These are phyloP conservation scores for Corrigiola litoralis DNA, from an alignment of 179 eudicot genomes.

Conservation along the genomic window DNA sequence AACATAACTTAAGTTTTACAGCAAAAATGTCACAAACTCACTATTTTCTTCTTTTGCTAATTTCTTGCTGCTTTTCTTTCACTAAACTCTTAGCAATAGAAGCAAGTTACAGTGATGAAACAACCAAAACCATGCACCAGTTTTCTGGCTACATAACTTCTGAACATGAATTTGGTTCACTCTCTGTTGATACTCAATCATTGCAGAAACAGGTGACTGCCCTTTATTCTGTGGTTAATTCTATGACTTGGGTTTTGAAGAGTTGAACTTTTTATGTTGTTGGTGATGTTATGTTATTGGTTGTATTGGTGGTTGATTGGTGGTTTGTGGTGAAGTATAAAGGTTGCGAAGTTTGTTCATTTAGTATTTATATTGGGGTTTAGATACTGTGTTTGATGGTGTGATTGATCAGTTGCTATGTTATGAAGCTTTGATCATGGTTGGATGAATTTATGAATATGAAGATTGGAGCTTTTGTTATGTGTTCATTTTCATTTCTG, in stretches of 20 bases:
- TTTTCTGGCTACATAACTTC: conserved; percentile 74
- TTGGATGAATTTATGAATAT: too few species aligned
- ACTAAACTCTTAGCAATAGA: conserved; percentile 15
- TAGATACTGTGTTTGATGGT: not conserved
- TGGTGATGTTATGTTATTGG: not conserved
- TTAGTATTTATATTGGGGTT: not conserved
- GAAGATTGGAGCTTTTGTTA: too few species aligned
- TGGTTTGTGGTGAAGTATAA: conserved; percentile 1
- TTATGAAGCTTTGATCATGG: too few species aligned
- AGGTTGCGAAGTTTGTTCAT: not conserved
- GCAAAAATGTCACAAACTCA: conserved; percentile 16
- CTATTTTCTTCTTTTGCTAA: not conserved
- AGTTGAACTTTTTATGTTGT: not conserved
- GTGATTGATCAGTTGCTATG: not conserved
- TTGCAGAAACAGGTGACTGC: conserved; percentile 59
- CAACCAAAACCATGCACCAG: conserved; percentile 65
- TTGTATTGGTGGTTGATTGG: not conserved
- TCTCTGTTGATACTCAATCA: conserved; percentile 52
- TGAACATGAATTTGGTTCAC: conserved; percentile 36
- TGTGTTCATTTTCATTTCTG: too few species aligned
- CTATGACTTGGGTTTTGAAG: conserved; percentile 1
- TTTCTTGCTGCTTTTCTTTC: conserved; percentile 8
- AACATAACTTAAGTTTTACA: too few species aligned
- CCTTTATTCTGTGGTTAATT: conserved; percentile 4
- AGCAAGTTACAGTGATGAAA: conserved; percentile 7